phyloP scores from a whole-genome alignment of 345 rosid species.

The Cardamine chenopodiifolia region DNA sequence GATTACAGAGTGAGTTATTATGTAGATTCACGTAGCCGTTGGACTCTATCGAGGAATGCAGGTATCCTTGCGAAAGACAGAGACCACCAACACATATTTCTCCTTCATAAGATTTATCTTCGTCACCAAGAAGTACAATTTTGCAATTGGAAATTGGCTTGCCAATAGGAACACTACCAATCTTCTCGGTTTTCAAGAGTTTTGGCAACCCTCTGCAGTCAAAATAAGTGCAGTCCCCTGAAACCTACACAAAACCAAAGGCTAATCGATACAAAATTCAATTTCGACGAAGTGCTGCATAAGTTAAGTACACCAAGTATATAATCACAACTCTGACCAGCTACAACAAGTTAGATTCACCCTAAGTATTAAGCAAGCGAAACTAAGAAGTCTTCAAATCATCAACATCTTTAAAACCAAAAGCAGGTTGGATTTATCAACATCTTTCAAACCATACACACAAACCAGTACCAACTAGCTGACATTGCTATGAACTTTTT shows the following conservation, averaged over 20 bases:
- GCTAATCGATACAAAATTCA: constrained; percentile 9
- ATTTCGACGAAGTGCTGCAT: constrained; percentile 11
- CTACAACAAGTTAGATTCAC: constrained; percentile 27
- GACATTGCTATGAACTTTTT: not conserved
- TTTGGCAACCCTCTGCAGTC: constrained; percentile 81
- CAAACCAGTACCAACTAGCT: constrained; percentile 6
- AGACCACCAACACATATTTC: constrained; percentile 79
- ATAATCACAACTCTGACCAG: constrained; percentile 9
- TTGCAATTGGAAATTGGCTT: constrained; percentile 74
- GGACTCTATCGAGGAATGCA: constrained; percentile 44
- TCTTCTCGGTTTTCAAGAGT: constrained; percentile 60
- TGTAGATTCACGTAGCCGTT: constrained; percentile 55
- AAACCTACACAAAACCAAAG: constrained; percentile 58
- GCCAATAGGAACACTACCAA: constrained; percentile 90
- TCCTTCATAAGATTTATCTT: constrained; percentile 52
- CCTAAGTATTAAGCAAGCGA: constrained; percentile 13
- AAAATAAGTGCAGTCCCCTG: constrained; percentile 92
- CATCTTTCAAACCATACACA: constrained; percentile 12
- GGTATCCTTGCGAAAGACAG: constrained; percentile 68
- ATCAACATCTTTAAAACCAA: constrained; percentile 1
- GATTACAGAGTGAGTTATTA: constrained; percentile 44
- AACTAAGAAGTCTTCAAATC: constrained; percentile 26
- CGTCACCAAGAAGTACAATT: constrained; percentile 58
- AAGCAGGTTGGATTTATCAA: constrained; percentile 1
- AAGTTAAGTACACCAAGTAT: constrained; percentile 14